phyloP scores from a whole-genome alignment of 805 yeast species.

The Teunomyces pallodes region DNA sequence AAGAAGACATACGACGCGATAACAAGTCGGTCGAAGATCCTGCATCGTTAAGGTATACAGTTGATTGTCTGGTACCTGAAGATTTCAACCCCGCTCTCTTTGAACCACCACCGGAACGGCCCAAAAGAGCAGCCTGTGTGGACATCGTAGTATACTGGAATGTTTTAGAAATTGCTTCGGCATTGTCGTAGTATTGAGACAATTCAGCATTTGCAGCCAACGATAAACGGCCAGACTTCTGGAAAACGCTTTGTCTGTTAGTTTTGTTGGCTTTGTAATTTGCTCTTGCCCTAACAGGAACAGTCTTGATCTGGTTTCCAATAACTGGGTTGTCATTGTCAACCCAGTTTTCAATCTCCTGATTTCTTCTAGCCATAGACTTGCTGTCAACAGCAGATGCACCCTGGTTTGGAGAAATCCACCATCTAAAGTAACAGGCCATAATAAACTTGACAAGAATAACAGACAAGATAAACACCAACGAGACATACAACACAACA shows the following conservation, averaged over 20 bases:
- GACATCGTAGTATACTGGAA: conserved; percentile 62
- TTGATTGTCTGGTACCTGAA: conserved; percentile 25
- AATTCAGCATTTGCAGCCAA: conserved; percentile 39
- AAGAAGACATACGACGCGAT: conserved; percentile 23
- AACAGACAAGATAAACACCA: conserved; percentile 80
- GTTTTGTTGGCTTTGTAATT: conserved; percentile 37
- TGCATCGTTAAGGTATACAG: conserved; percentile 28
- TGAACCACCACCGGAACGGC: conserved; percentile 11
- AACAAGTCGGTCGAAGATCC: conserved; percentile 35
- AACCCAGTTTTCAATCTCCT: conserved; percentile 82
- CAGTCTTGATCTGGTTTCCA: conserved; percentile 49
- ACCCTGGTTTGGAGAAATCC: conserved; percentile 69
- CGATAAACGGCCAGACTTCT: conserved; percentile 28
- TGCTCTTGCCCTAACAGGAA: conserved; percentile 53
- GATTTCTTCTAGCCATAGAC: conserved; percentile 60
- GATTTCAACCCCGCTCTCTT: conserved; percentile 12
- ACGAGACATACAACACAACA: conserved; percentile 75
- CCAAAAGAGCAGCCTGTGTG: conserved; percentile 51
- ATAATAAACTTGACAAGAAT: conserved; percentile 74
- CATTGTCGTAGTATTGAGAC: conserved; percentile 34
- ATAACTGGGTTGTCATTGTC: conserved; percentile 46
- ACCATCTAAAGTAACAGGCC: conserved; percentile 90
- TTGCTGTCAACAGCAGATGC: conserved; percentile 60
- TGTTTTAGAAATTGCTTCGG: conserved; percentile 31
- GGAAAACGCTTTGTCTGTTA: conserved; percentile 42